phyloP scores from a whole-genome alignment of 2,329 filamentous ascomycete genomes.

The Fusarium sp. region DNA sequence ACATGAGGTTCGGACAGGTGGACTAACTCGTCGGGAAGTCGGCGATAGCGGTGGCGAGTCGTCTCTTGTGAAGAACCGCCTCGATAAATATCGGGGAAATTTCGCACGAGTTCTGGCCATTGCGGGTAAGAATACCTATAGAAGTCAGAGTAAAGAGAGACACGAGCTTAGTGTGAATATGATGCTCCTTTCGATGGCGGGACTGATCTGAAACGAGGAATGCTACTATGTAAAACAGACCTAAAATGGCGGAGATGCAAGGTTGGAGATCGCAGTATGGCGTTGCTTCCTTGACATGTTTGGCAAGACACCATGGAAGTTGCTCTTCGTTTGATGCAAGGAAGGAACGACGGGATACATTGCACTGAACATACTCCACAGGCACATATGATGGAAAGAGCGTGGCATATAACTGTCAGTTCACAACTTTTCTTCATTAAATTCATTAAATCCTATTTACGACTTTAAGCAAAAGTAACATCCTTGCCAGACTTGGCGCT shows the following conservation, averaged over 20 bases:
- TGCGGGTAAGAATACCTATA: not conserved
- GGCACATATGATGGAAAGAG: not conserved
- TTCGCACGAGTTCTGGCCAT: not conserved
- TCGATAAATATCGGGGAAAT: not conserved
- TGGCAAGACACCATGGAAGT: too few relatives aligned
- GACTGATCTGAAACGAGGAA: not conserved
- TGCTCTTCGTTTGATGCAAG: not conserved
- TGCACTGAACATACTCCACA: not conserved
- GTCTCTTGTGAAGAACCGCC: not conserved
- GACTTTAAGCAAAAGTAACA: conserved; percentile 51
- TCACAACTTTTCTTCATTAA: conserved; percentile 23
- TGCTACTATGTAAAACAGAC: not conserved
- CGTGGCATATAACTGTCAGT: not conserved
- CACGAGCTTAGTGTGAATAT: not conserved
- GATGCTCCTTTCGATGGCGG: not conserved
- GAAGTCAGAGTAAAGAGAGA: not conserved
- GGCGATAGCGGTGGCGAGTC: not conserved
- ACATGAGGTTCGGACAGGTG: not conserved
- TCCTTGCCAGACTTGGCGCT: conserved; percentile 63
- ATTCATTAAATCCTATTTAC: conserved; percentile 13
- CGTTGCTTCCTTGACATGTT: not conserved
- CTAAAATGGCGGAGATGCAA: not conserved
- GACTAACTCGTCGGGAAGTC: not conserved
- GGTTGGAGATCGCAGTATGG: not conserved
- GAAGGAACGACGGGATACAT: not conserved